These are phyloP conservation scores for Pseudogymnoascus sp. DNA, from an alignment of 2,329 filamentous ascomycete species.

Conservation along the genomic window DNA sequence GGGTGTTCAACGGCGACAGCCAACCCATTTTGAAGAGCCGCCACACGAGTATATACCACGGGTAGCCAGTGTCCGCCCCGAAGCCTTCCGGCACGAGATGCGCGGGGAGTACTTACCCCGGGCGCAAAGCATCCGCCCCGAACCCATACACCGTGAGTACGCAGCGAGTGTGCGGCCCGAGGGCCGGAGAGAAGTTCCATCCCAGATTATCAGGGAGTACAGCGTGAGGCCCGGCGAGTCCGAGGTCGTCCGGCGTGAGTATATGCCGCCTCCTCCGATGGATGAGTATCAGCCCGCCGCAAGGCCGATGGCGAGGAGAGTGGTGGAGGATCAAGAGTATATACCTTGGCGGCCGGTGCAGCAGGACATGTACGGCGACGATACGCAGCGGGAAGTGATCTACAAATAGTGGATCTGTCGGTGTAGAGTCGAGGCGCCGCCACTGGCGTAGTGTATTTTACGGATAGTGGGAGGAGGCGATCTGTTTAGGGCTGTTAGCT, in stretches of 20 bases:
- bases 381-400: not conserved
- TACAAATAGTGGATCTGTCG: not conserved
- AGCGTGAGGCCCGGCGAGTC: constrained; percentile 23
- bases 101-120: constrained; percentile 34
- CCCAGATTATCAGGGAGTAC: constrained; percentile 22
- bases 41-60: constrained; percentile 39
- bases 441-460: not conserved
- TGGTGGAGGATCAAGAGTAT: constrained; percentile 2
- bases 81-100: constrained; percentile 34
- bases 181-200: constrained; percentile 17
- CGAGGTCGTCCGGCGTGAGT: constrained; percentile 18
- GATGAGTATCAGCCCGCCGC: not conserved
- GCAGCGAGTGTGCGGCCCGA: constrained; percentile 32
- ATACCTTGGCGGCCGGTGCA: not conserved
- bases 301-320: not conserved
- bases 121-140: constrained; percentile 35
- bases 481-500: not conserved
- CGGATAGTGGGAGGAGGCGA: not conserved
- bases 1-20: constrained; percentile 16
- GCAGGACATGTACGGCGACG: not conserved
- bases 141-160: constrained; percentile 32
- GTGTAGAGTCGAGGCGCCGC: not conserved
- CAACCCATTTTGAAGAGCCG: constrained; percentile 36
- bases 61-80: constrained; percentile 30
- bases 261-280: constrained; percentile 1